Evolutionary conservation across 345 rosid genomes (phyloP), one percentile per base, ranked within the genome.

Genomic region (Trapa incisa): DNA sequence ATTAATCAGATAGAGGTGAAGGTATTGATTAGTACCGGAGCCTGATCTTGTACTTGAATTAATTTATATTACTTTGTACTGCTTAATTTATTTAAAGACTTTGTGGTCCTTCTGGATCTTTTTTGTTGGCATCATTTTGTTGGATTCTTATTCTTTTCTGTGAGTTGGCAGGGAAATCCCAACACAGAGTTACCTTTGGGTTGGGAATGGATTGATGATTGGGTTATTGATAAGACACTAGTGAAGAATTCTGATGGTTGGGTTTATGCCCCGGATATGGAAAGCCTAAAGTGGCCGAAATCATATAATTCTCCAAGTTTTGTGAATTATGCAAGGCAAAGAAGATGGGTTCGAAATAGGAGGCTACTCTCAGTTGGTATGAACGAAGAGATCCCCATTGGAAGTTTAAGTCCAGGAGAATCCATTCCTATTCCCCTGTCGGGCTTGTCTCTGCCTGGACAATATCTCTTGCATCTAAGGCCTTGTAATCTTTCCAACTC

Each of bases 391-490:
- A 78, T 94, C 54, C 71, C 80, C 74, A 72, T 94, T 69, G 96
- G 95, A 60, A 73, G 72, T 9, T 69, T 94, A 72, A 82, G 76
- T 71, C 91, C 96, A 68, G 97, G 96, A 56, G 95, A 91, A 15
- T 52, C 75, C 29, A 6, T 82, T 36, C 89, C 97, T 37, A 91
- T 94, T 77, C 96, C 97, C 52, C 76, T 89, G 69, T 66, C 83
- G 64, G 87, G 84, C 73, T 78, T 86, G 84, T 67, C 81, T 47
- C 96, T 81, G 60, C 75, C 82, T 39, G 88, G 86, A 72, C 65
- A 78, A 52, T 86, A 80, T 84, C 77, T 82, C 50, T 76, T 94
- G 76, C 81, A 79, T 64, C 71, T 94, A 71, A 84, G 89, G 73
- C 95, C 97, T 66, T 81, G 75, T 65, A 68, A 69, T 65, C 48